Conservation (phyloP, 2,329 filamentous ascomycete genomes). For the Didymella glomerata region DNA sequence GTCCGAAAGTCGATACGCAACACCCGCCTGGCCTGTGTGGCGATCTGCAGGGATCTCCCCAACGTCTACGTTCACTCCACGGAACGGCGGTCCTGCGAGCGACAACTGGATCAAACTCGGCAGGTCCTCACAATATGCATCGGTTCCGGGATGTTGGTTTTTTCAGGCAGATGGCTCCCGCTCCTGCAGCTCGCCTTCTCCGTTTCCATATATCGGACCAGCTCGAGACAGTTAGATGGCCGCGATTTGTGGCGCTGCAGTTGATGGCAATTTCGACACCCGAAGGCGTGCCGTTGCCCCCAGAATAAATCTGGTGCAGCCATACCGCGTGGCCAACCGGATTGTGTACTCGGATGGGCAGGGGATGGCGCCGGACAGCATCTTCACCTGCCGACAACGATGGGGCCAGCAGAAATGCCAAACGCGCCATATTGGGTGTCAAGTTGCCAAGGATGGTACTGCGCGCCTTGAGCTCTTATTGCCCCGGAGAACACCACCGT, state of each 20-base stretch:
- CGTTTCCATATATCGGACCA: constrained; percentile 3
- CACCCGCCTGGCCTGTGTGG: constrained; percentile 4
- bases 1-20: constrained; percentile 10
- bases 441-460: constrained; percentile 13
- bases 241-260: neutral
- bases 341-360: constrained; percentile 4
- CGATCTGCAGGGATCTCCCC: constrained; percentile 14
- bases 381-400: constrained; percentile 18
- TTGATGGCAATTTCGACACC: neutral
- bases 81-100: constrained; percentile 1
- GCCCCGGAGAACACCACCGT: neutral
- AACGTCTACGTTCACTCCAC: constrained; percentile 5
- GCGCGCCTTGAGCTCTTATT: constrained; percentile 7
- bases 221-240: constrained; percentile 9
- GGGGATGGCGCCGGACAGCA: neutral
- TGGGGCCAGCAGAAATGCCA: constrained; percentile 14
- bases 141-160: constrained; percentile 1
- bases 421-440: constrained; percentile 23
- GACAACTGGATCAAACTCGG: constrained; percentile 4
- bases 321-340: constrained; percentile 5
- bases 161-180: neutral
- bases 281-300: constrained; percentile 5
- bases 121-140: neutral
- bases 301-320: constrained; percentile 4
- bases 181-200: constrained; percentile 11